phyloP scores from a whole-genome alignment of 108 stramenopile genomes.

The Pinguiococcus pyrenoidosus region DNA sequence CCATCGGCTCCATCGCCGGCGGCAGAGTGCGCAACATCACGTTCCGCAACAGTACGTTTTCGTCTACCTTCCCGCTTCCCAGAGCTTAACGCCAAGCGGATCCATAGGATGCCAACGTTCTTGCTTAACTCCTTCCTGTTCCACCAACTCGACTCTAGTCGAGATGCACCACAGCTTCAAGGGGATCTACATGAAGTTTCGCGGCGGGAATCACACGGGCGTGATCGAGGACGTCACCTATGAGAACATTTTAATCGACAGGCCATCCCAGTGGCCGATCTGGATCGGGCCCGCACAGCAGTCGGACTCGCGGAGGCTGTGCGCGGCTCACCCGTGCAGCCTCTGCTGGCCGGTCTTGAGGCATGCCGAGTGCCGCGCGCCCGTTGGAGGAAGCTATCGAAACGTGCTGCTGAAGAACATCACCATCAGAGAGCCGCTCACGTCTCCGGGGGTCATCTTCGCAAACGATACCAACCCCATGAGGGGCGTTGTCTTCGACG shows the following conservation, averaged over 20 bases:
- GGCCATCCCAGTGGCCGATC: slow-evolving; percentile 36
- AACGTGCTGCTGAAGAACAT: slow-evolving; percentile 30
- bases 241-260: too few relatives aligned
- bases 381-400: slow-evolving; percentile 15
- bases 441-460: slow-evolving; percentile 30
- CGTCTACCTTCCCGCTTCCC: background rate
- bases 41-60: slow-evolving; percentile 27
- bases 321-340: slow-evolving; percentile 9
- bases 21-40: slow-evolving; percentile 41
- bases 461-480: slow-evolving; percentile 31
- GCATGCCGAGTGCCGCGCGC: slow-evolving; percentile 18
- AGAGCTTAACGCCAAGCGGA: slow-evolving; percentile 1
- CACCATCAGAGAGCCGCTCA: slow-evolving; percentile 13
- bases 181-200: slow-evolving; percentile 51
- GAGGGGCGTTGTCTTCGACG: slow-evolving; percentile 24
- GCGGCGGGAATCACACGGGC: background rate
- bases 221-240: slow-evolving; percentile 32
- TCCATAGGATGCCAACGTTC: slow-evolving; percentile 6
- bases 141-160: too few relatives aligned
- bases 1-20: slow-evolving; percentile 37
- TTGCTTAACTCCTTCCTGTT: slow-evolving; percentile 20
- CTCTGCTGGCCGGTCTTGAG: too few relatives aligned
- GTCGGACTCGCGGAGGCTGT: slow-evolving; percentile 13
- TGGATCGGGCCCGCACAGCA: slow-evolving; percentile 56
- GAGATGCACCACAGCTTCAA: slow-evolving; percentile 34